These are phyloP conservation scores for Hebeloma cylindrosporum DNA, from an alignment of 768 basidiomycete genomes.

Conservation along the genomic window DNA sequence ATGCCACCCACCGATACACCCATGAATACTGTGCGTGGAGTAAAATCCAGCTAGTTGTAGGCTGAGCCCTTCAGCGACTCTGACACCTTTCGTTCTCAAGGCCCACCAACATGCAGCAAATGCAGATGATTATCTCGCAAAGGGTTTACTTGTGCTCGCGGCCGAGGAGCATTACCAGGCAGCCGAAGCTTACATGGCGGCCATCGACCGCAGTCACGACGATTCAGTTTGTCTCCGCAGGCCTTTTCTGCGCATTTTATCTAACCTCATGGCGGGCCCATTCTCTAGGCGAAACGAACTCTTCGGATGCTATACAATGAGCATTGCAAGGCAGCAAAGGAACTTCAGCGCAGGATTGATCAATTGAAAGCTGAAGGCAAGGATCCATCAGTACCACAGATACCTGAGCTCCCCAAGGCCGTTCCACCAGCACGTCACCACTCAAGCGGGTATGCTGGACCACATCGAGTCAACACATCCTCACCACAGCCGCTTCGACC, in stretches of 20 bases:
- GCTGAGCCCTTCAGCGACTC: not conserved
- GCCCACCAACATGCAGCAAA: constrained; percentile 82
- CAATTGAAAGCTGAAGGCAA: constrained; percentile 75
- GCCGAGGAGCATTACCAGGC: constrained; percentile 75
- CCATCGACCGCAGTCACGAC: constrained; percentile 71
- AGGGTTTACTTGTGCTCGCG: constrained; percentile 71
- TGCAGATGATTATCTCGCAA: constrained; percentile 67
- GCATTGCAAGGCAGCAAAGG: constrained; percentile 68
- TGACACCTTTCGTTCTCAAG: constrained; percentile 33
- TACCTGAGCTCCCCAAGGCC: constrained; percentile 34
- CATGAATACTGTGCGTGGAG: constrained; percentile 49
- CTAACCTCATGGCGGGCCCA: constrained; percentile 5
- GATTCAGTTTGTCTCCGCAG: constrained; percentile 53
- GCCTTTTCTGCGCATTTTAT: not conserved
- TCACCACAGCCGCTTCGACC: constrained; percentile 43
- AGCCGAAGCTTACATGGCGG: constrained; percentile 71
- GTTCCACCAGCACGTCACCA: constrained; percentile 30
- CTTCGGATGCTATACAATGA: constrained; percentile 74
- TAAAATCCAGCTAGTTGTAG: not conserved
- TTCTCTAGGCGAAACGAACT: constrained; percentile 71
- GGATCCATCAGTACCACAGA: constrained; percentile 74
- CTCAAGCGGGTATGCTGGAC: constrained; percentile 30
- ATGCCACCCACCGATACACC: constrained; percentile 47
- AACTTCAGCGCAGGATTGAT: constrained; percentile 68
- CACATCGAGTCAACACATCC: constrained; percentile 44